Percentiles rank a stretch among this genome's conserved stretches.
phyloP scores from a whole-genome alignment of 2,329 filamentous ascomycete species.

The Aspergillus aculeatinus region DNA sequence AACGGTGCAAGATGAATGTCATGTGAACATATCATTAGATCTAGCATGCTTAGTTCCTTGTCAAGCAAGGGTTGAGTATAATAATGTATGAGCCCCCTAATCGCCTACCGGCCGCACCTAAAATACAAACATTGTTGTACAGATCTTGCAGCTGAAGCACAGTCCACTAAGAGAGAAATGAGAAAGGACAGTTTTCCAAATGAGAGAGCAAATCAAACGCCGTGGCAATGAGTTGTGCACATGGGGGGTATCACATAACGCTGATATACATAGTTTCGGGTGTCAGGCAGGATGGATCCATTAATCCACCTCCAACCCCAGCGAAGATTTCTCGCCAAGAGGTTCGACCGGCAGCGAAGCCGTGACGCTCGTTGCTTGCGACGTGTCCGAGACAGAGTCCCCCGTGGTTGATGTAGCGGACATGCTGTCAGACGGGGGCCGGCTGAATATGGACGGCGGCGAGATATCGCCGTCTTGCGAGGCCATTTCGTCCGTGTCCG shows the following conservation, averaged over 20 bases:
- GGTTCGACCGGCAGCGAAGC: conserved; percentile 16
- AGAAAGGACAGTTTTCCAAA: too few relatives aligned
- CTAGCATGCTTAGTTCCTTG: too few relatives aligned
- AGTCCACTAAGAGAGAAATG: neutral
- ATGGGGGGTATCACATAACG: conserved; percentile 21
- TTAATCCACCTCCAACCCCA: conserved; percentile 15
- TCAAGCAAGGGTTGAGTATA: neutral
- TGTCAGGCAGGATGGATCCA: neutral
- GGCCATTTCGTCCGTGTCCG: conserved; percentile 4
- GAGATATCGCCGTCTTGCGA: conserved; percentile 12
- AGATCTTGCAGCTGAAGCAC: neutral
- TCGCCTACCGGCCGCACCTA: neutral
- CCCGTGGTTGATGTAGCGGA: conserved; percentile 26
- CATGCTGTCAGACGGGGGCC: conserved; percentile 25
- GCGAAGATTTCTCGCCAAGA: conserved; percentile 1
- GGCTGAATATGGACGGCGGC: conserved; percentile 23
- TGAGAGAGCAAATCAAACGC: conserved; percentile 5
- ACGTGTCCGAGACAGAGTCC: conserved; percentile 27
- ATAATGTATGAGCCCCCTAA: neutral
- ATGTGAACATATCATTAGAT: too few relatives aligned
- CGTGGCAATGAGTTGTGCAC: conserved; percentile 11
- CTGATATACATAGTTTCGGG: conserved; percentile 13
- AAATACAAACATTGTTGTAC: conserved; percentile 7
- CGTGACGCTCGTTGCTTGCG: conserved; percentile 32
- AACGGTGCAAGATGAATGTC: neutral